These are phyloP conservation scores for Marasmius oreades DNA, from an alignment of 1,284 basidiomycete species.

Conservation along the genomic window DNA sequence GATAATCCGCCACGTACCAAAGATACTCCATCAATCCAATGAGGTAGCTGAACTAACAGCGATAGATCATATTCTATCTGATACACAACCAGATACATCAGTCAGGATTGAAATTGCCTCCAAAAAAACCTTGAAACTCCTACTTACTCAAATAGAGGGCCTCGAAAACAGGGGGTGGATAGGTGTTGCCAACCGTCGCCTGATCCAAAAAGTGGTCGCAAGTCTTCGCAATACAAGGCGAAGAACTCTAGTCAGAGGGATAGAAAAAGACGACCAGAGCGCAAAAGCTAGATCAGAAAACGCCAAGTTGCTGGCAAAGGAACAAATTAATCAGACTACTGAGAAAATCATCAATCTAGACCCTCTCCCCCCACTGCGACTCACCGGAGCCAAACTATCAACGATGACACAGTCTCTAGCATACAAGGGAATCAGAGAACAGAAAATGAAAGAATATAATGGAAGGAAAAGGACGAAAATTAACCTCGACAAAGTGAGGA, in stretches of 20 bases:
- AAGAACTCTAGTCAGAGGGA: not conserved
- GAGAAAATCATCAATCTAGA: not conserved
- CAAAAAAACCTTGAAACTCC: too few relatives aligned
- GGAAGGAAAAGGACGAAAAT: not conserved
- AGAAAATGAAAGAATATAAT: not conserved
- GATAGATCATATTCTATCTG: too few relatives aligned
- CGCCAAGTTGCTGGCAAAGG: not conserved
- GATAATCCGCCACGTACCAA: too few relatives aligned
- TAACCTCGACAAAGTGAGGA: slow-evolving; percentile 6
- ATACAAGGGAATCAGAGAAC: not conserved
- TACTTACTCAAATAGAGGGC: not conserved
- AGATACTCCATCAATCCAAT: too few relatives aligned
- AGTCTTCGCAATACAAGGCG: not conserved
- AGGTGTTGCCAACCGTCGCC: not conserved
- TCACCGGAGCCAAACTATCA: not conserved
- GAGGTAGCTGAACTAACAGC: too few relatives aligned
- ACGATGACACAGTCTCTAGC: not conserved
- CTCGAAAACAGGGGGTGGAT: not conserved
- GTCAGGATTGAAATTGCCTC: too few relatives aligned
- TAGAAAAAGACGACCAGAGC: not conserved
- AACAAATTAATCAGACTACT: not conserved
- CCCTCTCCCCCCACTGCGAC: not conserved
- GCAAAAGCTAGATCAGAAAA: not conserved
- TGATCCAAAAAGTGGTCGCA: not conserved
- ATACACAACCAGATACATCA: too few relatives aligned